Evolutionary conservation across 2,329 filamentous ascomycete genomes (phyloP).

Genomic region (Allantophomopsis cytisporea): DNA sequence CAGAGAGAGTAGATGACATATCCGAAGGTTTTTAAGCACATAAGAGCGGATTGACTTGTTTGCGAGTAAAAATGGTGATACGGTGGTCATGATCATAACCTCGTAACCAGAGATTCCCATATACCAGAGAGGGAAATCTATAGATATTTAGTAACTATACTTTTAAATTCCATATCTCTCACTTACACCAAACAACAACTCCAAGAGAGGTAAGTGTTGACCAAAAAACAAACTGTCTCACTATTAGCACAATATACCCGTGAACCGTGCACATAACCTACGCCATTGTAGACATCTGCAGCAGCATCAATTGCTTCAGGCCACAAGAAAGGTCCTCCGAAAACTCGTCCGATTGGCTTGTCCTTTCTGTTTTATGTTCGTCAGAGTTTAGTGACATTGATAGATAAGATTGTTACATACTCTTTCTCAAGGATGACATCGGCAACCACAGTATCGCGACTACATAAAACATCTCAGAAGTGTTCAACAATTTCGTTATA

Average conservation of each 20-base stretch:
- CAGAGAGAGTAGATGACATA: constrained; percentile 66
- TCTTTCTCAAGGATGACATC: constrained; percentile 53
- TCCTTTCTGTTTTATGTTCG: constrained; percentile 45
- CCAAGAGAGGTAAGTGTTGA: constrained; percentile 83
- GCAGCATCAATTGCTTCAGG: constrained; percentile 63
- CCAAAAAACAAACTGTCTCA: constrained; percentile 77
- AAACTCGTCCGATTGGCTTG: constrained; percentile 56
- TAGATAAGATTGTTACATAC: constrained; percentile 33
- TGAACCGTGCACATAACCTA: constrained; percentile 27
- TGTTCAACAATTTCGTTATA: constrained; percentile 10
- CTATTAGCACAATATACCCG: not conserved
- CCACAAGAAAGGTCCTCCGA: constrained; percentile 61
- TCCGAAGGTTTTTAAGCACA: constrained; percentile 53
- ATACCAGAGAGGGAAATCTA: constrained; percentile 93
- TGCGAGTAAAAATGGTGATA: constrained; percentile 68
- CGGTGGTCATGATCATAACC: constrained; percentile 69
- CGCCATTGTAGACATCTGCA: constrained; percentile 85
- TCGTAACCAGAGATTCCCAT: constrained; percentile 99
- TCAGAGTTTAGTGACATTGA: not conserved
- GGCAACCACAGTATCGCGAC: constrained; percentile 26
- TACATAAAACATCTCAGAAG: constrained; percentile 19
- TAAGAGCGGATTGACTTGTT: constrained; percentile 55
- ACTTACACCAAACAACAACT: constrained; percentile 84
- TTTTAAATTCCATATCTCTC: constrained; percentile 64
- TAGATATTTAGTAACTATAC: constrained; percentile 36